Base-by-base conservation (phyloP, 2,329 filamentous ascomycete genomes). In the Sporothrix euskadiensis region DNA sequence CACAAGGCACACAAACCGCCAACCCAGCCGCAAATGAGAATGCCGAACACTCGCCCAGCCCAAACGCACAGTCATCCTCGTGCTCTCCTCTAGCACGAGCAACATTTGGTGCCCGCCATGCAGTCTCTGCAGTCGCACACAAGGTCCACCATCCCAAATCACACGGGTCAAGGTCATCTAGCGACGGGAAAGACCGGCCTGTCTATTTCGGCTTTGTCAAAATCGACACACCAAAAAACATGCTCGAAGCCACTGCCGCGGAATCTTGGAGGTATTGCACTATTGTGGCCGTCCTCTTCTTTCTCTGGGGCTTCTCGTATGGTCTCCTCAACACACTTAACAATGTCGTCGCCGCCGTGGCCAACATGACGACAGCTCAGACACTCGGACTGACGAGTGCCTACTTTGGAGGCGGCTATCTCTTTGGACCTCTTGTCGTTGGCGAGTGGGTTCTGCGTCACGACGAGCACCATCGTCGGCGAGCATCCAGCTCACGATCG, bases 231-330 rank as follows among this genome's bases (percentile, higher is more conserved):
- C 90, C 89, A 2, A 93, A 92, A 81, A 92, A 89, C 78, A 90
- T 94, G 84, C 87, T 93, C 8, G 84, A 88, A 30, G 88, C 89
- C 73, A 89, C 87, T 1, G 85, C 85, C 1, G 80, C 82, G 12
- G 91, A 94, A 75, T 92, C 91, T 0, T 83, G 92, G 76, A 91
- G 90, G 76, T 93, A 93, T 76, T 90, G 92, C 78, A 86, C 88
- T 19, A 85, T 93, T 75, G 93, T 97, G 30, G 93, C 92, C 0
- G 87, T 94, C 7, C 84, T 97, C 0, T 97, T 97, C 82, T 90
- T 97, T 76, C 84, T 97, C 2, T 78, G 94, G 94, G 94, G 94
- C 0, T 91, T 97, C 73, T 94, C 94, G 0, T 97, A 97, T 77
- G 94, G 94, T 0, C 86, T 97, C 1, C 84, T 97, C 3, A 94